Base-by-base conservation (phyloP, 2,329 filamentous ascomycete genomes). In the Curvularia lunata region DNA sequence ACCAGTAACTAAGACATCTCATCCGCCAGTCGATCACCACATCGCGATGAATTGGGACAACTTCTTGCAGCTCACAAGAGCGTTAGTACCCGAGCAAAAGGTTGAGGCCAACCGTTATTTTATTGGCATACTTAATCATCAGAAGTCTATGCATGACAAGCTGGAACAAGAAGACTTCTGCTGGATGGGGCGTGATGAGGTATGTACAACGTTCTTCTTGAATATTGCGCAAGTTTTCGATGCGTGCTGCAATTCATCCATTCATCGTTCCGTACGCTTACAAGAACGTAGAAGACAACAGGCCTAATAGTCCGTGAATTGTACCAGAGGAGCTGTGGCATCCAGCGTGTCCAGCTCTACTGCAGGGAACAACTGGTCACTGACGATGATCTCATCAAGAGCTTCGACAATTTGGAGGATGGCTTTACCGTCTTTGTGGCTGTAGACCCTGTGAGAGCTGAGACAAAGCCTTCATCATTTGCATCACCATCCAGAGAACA, bases 181-280 rank as follows among this genome's bases (percentile, higher is more conserved):
- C 1, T 80, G 77, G 75, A 67, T 78, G 54, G 73, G 73, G 34
- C 69, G 65, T 16, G 65, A 74, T 49, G 34, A 48, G n/a, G 73
- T 76, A 58, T 65, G 73, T 66, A 16, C 10, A 25, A 38, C 1
- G 18, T 2, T 12, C 53, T 16, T 7, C 5, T 7, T 9, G n/a
- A 3, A 40, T 3, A 40, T 1, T 9, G n/a, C n/a, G 9, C 9
- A 10, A 1, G 5, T 3, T 5, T 19, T n/a, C 43, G 19, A 18
- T 28, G 9, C 18, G 13, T 7, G 21, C 2, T 19, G 21, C 19
- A n/a, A 7, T 13, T 25, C 13, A 16, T 16, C 23, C 27, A 7
- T n/a, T 25, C 16, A 16, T 27, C 23, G 5, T 7, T n/a, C 16
- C 1, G 5, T 12, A 10, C 16, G 21, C 48, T 52, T 13, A 56